A percentile compares a stretch with the other conserved stretches of the same genome.
Evolutionary conservation across 768 basidiomycete genomes (phyloP).

Genomic region (Auriscalpium vulgare): DNA sequence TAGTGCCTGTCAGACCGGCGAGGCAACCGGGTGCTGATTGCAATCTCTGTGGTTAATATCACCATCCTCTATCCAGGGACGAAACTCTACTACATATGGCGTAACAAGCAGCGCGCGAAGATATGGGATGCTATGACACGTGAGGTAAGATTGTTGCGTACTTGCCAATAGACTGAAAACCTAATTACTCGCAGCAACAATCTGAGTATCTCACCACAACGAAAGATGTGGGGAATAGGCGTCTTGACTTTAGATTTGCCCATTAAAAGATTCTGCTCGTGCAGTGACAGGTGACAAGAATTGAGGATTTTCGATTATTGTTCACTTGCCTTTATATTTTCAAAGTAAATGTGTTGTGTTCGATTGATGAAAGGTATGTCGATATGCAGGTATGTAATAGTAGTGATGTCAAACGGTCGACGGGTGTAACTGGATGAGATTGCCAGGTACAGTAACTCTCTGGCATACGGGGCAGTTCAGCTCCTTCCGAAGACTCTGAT

Average conservation of each 20-base stretch:
- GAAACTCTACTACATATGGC: slow-evolving; percentile 50
- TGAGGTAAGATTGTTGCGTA: slow-evolving; percentile 18
- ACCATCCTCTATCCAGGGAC: slow-evolving; percentile 45
- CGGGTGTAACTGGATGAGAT: neutral
- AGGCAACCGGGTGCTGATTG: slow-evolving; percentile 51
- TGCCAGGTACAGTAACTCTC: neutral
- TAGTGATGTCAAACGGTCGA: neutral
- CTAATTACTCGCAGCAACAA: slow-evolving; percentile 15
- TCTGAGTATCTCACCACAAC: slow-evolving; percentile 27
- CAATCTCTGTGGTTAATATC: slow-evolving; percentile 42
- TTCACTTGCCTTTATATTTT: slow-evolving; percentile 46
- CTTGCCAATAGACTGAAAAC: neutral
- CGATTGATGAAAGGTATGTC: slow-evolving; percentile 12
- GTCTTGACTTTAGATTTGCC: slow-evolving; percentile 19
- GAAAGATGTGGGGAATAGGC: slow-evolving; percentile 24
- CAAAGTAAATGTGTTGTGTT: slow-evolving; percentile 46
- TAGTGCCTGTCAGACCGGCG: slow-evolving; percentile 34
- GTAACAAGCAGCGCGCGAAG: slow-evolving; percentile 44
- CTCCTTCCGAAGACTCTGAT: neutral
- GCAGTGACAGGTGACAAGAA: too few species aligned
- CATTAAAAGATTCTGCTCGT: slow-evolving; percentile 9
- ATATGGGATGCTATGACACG: slow-evolving; percentile 52
- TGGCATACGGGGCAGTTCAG: neutral
- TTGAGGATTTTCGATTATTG: too few species aligned
- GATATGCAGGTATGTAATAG: neutral